Percentiles rank a stretch among this genome's conserved stretches.
Conservation (phyloP, 129 eudicot genomes). For the Heracleum sosnowskyi region DNA sequence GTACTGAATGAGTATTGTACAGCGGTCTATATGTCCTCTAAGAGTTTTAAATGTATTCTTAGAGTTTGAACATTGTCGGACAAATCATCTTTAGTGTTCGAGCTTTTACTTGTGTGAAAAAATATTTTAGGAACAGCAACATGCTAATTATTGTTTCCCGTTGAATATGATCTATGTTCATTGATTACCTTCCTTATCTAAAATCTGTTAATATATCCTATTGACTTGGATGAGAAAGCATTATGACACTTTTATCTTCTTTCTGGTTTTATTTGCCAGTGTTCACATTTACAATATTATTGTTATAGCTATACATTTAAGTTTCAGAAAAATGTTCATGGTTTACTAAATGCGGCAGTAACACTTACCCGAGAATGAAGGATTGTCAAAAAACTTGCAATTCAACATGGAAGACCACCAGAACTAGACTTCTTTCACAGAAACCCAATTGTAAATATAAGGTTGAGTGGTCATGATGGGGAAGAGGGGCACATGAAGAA, state of each 20-base stretch:
- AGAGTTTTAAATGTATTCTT: not conserved
- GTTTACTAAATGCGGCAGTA: not conserved
- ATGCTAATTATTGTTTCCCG: not conserved
- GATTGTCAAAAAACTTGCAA: not conserved
- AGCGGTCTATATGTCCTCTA: no score
- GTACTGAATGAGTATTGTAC: not conserved
- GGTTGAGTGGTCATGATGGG: constrained; percentile 95
- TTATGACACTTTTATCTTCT: not conserved
- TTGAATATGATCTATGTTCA: not conserved
- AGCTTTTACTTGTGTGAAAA: not conserved
- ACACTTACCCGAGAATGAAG: constrained; percentile 21
- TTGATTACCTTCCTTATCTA: not conserved
- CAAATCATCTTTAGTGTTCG: not conserved
- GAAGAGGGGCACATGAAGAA: constrained; percentile 94
- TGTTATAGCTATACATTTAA: not conserved
- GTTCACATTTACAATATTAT: constrained; percentile 9
- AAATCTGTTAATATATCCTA: not conserved
- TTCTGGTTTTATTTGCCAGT: not conserved
- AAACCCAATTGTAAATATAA: constrained; percentile 10
- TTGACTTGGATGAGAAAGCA: not conserved
- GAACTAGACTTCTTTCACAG: not conserved
- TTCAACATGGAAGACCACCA: not conserved
- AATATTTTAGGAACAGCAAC: not conserved
- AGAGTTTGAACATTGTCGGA: not conserved
- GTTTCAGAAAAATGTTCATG: not conserved